Evolutionary conservation across 2,329 filamentous ascomycete genomes (phyloP), one percentile per base, ranked within the genome.

Genomic region (Neofusicoccum kwambonambiense): DNA sequence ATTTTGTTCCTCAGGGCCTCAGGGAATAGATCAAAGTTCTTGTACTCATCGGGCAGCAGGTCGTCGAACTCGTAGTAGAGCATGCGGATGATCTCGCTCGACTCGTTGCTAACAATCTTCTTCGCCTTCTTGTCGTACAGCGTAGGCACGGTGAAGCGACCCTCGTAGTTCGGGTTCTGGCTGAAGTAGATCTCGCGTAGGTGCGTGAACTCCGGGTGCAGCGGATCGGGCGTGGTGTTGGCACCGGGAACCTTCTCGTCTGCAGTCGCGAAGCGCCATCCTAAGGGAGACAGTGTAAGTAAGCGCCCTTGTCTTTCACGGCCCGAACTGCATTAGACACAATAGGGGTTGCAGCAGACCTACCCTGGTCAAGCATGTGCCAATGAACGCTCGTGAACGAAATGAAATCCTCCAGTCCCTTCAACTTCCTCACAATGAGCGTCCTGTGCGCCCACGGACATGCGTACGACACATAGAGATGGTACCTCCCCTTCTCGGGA

Each of bases 391-490:
- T 87, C 0, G 92, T 95, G 66, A 87, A 83, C 5, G 86, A 81
- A 70, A 99, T 89, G 69, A 95, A 85, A 64, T 96, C 89, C 71
- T 98, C 91, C 0, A 99, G 84, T 0, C 94, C 95, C 82, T 98
- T 99, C 72, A 99, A 85, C 76, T 92, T 90, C 65, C 94, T 86
- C 2, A 91, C 90, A 70, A 98, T 97, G 69, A 98, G 83, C 0
- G 92, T 90, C 49, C 95, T 89, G 74, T 92, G 92, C 4, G 94
- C 93, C 93, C 93, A 97, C 3, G 93, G 93, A 78, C 93, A 97
- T 6, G 93, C 93, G 78, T 96, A 97, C 72, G 90, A 94, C 70
- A 97, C 90, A 75, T 94, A 99, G 71, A 99, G 87, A 79, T 99
- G 95, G 77, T 99, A 99, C 64, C 95, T 86, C 62, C 86, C 92